Conservation (phyloP, 176 grass and related monocot genomes). For the Themeda triandra region DNA sequence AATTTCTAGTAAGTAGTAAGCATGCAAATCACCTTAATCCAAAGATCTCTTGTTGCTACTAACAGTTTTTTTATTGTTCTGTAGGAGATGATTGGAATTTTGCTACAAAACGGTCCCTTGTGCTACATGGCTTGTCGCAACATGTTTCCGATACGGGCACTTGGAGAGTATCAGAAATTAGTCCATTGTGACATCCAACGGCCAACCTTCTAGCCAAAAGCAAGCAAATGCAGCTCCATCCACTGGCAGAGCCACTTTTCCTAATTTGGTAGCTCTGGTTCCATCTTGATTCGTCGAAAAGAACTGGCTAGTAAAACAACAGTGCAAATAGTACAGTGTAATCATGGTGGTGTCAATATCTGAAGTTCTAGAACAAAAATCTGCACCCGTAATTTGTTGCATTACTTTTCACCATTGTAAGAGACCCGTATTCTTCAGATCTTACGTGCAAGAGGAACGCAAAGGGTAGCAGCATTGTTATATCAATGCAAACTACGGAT, state of each 20-base stretch:
- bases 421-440: not conserved
- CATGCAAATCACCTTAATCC: not conserved
- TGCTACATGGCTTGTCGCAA: slow-evolving; percentile 73
- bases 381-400: not conserved
- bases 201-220: not conserved
- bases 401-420: not conserved
- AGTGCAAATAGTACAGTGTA: slow-evolving; percentile 18
- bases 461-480: not conserved
- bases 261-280: not conserved
- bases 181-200: not conserved
- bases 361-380: not conserved
- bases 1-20: not conserved
- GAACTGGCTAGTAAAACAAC: not conserved
- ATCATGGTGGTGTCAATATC: slow-evolving; percentile 4
- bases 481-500: not conserved
- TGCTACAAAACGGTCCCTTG: slow-evolving; percentile 51
- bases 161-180: slow-evolving; percentile 65
- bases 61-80: not conserved
- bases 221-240: not conserved
- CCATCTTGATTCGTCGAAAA: not conserved
- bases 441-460: not conserved
- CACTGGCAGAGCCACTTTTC: not conserved
- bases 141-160: slow-evolving; percentile 86
- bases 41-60: slow-evolving; percentile 8
- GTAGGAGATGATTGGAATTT: slow-evolving; percentile 75